Evolutionary conservation across 2,329 filamentous ascomycete genomes (phyloP), one percentile per base, ranked within the genome.

Genomic region (Byssoonygena ceratinophila): DNA sequence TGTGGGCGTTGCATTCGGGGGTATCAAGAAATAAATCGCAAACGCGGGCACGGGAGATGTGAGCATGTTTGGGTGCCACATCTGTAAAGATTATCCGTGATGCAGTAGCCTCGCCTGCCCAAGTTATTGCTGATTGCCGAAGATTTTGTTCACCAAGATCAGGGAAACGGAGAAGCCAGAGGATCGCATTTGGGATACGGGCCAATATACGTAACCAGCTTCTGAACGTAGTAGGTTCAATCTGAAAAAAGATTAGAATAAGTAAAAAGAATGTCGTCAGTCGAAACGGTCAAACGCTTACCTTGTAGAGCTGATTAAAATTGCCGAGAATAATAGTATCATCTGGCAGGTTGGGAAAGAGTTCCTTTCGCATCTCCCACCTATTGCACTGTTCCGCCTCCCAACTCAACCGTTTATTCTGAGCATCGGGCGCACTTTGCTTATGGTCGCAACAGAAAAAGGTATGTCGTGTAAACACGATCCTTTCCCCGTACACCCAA

Each of bases 231-330:
- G 89, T 94, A 1, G 92, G 92, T 60, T 98, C 92, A 69, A 98
- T 97, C 89, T 95, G 56, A 16, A 1, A 37, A 25, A 14, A 39
- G 18, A 29, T 16, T 48, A 32, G 51, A 41, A 49, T 14, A 31
- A 18, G 7, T 14, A 14, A 1, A 16, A 6, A 4, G 9, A 34
- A 7, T 12, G 14, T 3, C 32, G 8, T 3, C 6, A 9, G 14
- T 7, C 6, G 14, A 34, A 23, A 41, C 23, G n/a, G 12, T 2
- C 3, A 14, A 14, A 14, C 5, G 22, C 75, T 58, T 74, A 92
- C 90, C 82, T 98, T 98, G 73, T 98, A 98, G 29, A 98, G 75
- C 68, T 98, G 92, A 65, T 98, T 98, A 71, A 98, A 98, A 68
- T 98, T 98, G 5, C 88, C 92, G 54, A 98, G 77, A 61, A 98